Evolutionary conservation across 176 grass and related monocot species (phyloP).

Genomic region (Triticum urartu): DNA sequence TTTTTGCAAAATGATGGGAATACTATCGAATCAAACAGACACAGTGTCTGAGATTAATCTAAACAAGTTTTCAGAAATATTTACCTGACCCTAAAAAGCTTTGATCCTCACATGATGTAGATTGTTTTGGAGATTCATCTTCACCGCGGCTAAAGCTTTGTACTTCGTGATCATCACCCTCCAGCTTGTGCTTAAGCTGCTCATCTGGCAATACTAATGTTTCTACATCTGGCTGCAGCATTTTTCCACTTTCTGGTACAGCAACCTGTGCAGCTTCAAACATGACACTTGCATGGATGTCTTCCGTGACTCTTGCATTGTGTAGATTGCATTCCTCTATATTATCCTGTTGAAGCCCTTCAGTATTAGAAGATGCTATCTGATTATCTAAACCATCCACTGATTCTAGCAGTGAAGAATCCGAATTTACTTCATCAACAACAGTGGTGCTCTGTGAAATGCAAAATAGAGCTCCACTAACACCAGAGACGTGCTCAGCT

Average conservation of each 20-base stretch:
- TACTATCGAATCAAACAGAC: conserved; percentile 3
- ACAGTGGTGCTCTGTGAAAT: background rate
- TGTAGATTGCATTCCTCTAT: background rate
- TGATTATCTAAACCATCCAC: background rate
- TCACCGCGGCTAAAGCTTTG: background rate
- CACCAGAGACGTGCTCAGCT: conserved; percentile 25
- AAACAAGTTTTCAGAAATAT: background rate
- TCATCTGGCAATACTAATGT: background rate
- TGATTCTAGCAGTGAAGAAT: conserved; percentile 12
- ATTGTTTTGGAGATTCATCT: background rate
- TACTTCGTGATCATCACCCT: background rate
- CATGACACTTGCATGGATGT: background rate
- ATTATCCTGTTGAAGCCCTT: background rate
- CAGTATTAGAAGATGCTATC: background rate
- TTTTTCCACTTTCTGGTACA: background rate
- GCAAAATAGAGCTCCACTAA: conserved; percentile 4
- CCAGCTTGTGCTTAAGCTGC: background rate
- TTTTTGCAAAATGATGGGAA: background rate
- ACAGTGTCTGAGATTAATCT: background rate
- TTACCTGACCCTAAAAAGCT: background rate
- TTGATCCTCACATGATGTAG: background rate
- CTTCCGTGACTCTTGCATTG: background rate
- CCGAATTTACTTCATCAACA: background rate
- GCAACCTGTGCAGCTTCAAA: background rate
- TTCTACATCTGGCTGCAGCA: background rate